These are phyloP conservation scores for Naganishia vishniacii DNA, from an alignment of 768 basidiomycete species.

Conservation along the genomic window DNA sequence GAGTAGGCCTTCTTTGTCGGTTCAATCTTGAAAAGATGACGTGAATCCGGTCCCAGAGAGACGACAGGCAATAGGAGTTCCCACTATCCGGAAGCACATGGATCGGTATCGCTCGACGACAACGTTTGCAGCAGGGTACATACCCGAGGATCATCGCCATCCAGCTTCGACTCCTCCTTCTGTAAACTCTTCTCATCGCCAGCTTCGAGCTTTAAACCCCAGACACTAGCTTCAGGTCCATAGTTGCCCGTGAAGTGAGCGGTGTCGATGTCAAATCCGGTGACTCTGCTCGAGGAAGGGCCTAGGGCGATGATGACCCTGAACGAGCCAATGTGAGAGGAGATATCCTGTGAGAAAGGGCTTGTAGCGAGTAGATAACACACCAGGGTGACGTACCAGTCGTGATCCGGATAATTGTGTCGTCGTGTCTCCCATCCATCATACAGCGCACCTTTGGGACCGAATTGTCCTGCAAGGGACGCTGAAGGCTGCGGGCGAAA, in stretches of 20 bases:
- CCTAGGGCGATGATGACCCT: conserved; percentile 91
- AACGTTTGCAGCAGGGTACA: neutral
- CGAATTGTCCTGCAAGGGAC: conserved; percentile 91
- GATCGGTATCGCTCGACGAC: too few species aligned
- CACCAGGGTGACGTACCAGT: conserved; percentile 61
- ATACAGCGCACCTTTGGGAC: conserved; percentile 87
- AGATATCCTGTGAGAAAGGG: too few species aligned
- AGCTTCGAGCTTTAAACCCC: conserved; percentile 52
- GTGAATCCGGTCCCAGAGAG: conserved; percentile 71
- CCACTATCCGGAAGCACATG: conserved; percentile 53
- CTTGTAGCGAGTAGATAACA: neutral
- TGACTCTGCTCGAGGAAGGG: conserved; percentile 59
- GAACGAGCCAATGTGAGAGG: too few species aligned
- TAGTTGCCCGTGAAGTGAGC: conserved; percentile 81
- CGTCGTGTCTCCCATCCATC: conserved; percentile 90
- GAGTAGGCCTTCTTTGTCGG: conserved; percentile 55
- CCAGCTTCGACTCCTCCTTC: conserved; percentile 17
- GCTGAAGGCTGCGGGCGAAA: conserved; percentile 88
- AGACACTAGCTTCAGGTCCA: conserved; percentile 68
- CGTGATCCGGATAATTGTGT: conserved; percentile 62
- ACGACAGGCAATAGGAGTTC: conserved; percentile 67
- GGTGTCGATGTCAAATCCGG: conserved; percentile 90
- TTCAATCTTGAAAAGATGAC: conserved; percentile 77
- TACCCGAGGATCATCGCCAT: conserved; percentile 25
- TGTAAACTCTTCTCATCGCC: conserved; percentile 18